Evolutionary conservation across 495 filamentous ascomycete genomes (phyloP).

Genomic region (Aspergillus bertholletiae): DNA sequence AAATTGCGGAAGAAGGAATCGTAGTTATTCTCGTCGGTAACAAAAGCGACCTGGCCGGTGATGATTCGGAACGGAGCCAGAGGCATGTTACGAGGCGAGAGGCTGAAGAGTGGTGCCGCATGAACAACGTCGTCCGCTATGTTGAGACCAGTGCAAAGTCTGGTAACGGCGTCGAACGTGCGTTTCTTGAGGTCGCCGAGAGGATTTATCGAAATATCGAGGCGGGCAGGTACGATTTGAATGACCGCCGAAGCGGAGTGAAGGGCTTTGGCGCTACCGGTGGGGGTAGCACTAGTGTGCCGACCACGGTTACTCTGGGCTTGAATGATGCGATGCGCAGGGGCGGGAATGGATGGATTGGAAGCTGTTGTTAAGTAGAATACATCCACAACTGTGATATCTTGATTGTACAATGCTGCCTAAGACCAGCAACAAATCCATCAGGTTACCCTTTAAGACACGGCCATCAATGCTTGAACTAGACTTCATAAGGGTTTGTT

Average conservation of each 20-base stretch:
- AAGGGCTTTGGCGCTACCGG: slow-evolving; percentile 66
- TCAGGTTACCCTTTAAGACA: background rate
- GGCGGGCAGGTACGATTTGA: slow-evolving; percentile 87
- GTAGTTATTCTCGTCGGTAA: slow-evolving; percentile 93
- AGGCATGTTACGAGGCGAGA: slow-evolving; percentile 74
- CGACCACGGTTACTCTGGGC: slow-evolving; percentile 54
- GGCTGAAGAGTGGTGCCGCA: slow-evolving; percentile 80
- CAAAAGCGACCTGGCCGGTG: slow-evolving; percentile 74
- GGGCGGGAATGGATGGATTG: slow-evolving; percentile 38
- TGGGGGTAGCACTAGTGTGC: slow-evolving; percentile 30
- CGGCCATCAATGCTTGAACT: background rate
- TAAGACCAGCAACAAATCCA: background rate
- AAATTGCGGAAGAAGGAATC: slow-evolving; percentile 91
- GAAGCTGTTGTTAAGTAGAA: slow-evolving; percentile 44
- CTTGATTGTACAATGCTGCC: background rate
- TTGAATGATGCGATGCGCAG: slow-evolving; percentile 53
- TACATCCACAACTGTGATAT: background rate
- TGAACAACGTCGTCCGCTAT: slow-evolving; percentile 80
- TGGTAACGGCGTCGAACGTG: slow-evolving; percentile 86
- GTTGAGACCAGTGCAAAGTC: slow-evolving; percentile 96
- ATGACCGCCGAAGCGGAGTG: slow-evolving; percentile 90
- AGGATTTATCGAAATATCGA: slow-evolving; percentile 95
- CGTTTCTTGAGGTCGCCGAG: slow-evolving; percentile 89
- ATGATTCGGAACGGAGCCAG: slow-evolving; percentile 52
- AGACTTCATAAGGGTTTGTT: background rate